Base-by-base conservation (phyloP, 2,329 filamentous ascomycete genomes). In the Xylariaceae sp. region DNA sequence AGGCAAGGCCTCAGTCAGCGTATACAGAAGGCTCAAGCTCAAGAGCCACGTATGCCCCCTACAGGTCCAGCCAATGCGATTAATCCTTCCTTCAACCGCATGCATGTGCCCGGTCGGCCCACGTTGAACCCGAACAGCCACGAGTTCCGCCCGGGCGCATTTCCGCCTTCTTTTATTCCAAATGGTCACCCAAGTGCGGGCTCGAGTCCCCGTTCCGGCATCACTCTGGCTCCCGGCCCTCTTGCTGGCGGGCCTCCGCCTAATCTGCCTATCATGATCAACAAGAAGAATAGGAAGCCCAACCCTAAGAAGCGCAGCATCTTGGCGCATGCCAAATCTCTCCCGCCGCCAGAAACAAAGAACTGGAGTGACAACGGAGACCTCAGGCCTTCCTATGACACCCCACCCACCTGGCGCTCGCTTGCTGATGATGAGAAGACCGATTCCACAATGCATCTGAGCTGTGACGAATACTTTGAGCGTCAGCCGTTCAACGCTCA, bases 61-160 rank as follows among this genome's bases (percentile, higher is more conserved):
- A 84, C 82, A 15, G 86, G 85, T 1, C 85, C 88, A 30, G 73
- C 82, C 6, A 76, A 76, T 63, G 53, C 66, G 46, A 57, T 67
- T 45, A 68, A 82, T 54, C 53, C 69, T 12, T 55, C 70, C 48
- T 72, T 76, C 66, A 64, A 70, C 55, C 68, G 78, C 31, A 63
- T 73, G 31, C 73, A 66, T 34, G 60, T 71, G n/a, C 65, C 69
- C 9, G 64, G 64, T 30, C 74, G 66, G 67, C 68, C 67, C 31
- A 78, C 79, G 59, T 57, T 83, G 51, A 83, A 83, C 47, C 78
- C 78, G 5, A 80, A 78, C 52, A 81, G 71, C 50, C 71, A 76
- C 56, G 88, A 95, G 55, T 97, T 96, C 65, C 81, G 84, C 48
- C 92, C 90, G 13, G 94, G 83, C 53, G 81, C 86, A 4, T 83